Evolutionary conservation across 768 basidiomycete species (phyloP).

Genomic region (Podaxis rugospora): DNA sequence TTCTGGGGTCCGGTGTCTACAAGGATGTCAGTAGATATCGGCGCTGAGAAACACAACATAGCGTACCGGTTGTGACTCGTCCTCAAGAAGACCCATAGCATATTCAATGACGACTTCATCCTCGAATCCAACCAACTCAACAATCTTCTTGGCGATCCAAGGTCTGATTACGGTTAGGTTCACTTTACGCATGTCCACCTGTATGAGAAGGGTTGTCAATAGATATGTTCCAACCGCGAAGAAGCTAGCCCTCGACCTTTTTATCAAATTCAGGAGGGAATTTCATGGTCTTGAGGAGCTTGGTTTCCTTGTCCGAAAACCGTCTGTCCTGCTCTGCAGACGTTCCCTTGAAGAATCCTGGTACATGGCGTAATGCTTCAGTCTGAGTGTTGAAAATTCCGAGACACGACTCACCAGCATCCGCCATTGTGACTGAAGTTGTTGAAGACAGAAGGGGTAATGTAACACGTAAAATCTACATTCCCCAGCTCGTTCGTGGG

Average conservation of each 20-base stretch:
- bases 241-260: conserved; percentile 48
- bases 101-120: conserved; percentile 98
- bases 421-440: conserved; percentile 12
- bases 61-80: conserved; percentile 75
- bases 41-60: neutral
- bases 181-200: conserved; percentile 96
- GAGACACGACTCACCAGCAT: conserved; percentile 12
- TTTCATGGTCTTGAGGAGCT: conserved; percentile 84
- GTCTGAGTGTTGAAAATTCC: neutral
- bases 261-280: conserved; percentile 87
- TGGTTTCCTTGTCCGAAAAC: conserved; percentile 93
- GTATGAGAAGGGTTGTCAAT: neutral
- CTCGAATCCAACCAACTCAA: conserved; percentile 88
- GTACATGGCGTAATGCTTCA: conserved; percentile 7
- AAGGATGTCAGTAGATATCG: neutral
- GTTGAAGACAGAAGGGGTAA: neutral
- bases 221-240: neutral
- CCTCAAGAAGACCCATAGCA: conserved; percentile 91
- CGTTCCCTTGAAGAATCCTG: conserved; percentile 88
- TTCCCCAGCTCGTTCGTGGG: neutral
- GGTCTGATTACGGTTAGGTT: conserved; percentile 88
- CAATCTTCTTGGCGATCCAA: conserved; percentile 93
- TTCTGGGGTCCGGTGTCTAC: conserved; percentile 87
- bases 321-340: conserved; percentile 89
- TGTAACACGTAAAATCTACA: neutral